These are phyloP conservation scores for Saturnispora bothae DNA, from an alignment of 805 yeast species.

Conservation along the genomic window DNA sequence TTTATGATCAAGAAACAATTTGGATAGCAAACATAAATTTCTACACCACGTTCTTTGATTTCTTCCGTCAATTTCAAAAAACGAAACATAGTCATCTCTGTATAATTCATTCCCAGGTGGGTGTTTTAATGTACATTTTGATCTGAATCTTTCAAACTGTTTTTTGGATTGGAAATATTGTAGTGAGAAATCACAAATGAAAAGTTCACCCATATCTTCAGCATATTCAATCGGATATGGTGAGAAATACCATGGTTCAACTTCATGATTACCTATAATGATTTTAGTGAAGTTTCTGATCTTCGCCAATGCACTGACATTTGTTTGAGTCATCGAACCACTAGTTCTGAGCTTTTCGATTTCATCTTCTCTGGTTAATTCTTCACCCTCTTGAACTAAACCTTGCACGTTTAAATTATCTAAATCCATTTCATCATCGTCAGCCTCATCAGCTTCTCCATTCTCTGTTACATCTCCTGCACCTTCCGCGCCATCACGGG, in stretches of 20 bases:
- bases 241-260: constrained; percentile 98
- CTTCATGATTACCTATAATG: constrained; percentile 79
- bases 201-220: constrained; percentile 72
- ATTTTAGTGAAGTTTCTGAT: constrained; percentile 75
- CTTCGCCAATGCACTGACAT: constrained; percentile 74
- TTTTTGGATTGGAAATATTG: constrained; percentile 80
- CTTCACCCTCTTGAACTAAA: constrained; percentile 49
- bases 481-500: not conserved
- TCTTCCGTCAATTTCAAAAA: constrained; percentile 95
- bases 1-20: constrained; percentile 88
- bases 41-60: constrained; percentile 97
- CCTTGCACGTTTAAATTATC: constrained; percentile 85
- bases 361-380: constrained; percentile 80
- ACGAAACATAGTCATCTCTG: constrained; percentile 84
- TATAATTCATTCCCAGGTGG: constrained; percentile 99
- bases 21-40: constrained; percentile 81
- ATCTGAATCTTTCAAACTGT: constrained; percentile 86
- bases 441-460: constrained; percentile 1
- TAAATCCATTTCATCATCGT: constrained; percentile 64
- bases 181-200: constrained; percentile 84
- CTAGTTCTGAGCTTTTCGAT: constrained; percentile 82
- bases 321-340: constrained; percentile 94
- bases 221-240: constrained; percentile 95
- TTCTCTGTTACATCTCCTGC: too few species aligned
- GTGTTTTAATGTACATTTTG: constrained; percentile 79